phyloP scores from a whole-genome alignment of 2,329 filamentous ascomycete genomes.

The Bipolaris victoriae region DNA sequence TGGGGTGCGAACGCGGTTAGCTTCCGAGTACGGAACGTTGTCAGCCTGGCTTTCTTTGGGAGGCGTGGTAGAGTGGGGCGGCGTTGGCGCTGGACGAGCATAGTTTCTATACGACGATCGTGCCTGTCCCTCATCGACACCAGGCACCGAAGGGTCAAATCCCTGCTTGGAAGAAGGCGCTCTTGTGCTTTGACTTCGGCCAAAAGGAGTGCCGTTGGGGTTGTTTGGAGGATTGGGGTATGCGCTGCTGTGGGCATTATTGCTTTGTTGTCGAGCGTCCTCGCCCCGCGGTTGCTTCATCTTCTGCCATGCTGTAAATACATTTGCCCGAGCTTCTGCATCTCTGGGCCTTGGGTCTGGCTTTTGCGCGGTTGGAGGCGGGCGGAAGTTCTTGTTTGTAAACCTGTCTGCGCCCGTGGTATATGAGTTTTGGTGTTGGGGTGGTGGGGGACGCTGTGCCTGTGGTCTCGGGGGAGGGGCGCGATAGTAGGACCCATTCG shows the following conservation, averaged over 20 bases:
- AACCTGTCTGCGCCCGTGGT: constrained; percentile 54
- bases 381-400: constrained; percentile 50
- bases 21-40: constrained; percentile 52
- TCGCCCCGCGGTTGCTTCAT: constrained; percentile 51
- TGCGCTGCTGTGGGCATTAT: constrained; percentile 14
- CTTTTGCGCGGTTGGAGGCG: constrained; percentile 44
- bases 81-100: constrained; percentile 43
- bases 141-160: constrained; percentile 64
- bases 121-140: constrained; percentile 66
- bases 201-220: constrained; percentile 47
- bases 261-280: constrained; percentile 33
- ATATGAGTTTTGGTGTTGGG: constrained; percentile 37
- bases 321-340: constrained; percentile 51
- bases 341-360: constrained; percentile 43
- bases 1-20: constrained; percentile 58
- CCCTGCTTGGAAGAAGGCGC: constrained; percentile 61
- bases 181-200: constrained; percentile 48
- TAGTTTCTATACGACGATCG: constrained; percentile 56
- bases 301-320: constrained; percentile 58
- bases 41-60: constrained; percentile 30
- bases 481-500: constrained; percentile 43
- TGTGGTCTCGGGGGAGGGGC: constrained; percentile 38
- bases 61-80: constrained; percentile 28
- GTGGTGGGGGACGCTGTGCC: constrained; percentile 33
- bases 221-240: constrained; percentile 30